phyloP scores from a whole-genome alignment of 805 yeast species.

The Metschnikowia gruessii region DNA sequence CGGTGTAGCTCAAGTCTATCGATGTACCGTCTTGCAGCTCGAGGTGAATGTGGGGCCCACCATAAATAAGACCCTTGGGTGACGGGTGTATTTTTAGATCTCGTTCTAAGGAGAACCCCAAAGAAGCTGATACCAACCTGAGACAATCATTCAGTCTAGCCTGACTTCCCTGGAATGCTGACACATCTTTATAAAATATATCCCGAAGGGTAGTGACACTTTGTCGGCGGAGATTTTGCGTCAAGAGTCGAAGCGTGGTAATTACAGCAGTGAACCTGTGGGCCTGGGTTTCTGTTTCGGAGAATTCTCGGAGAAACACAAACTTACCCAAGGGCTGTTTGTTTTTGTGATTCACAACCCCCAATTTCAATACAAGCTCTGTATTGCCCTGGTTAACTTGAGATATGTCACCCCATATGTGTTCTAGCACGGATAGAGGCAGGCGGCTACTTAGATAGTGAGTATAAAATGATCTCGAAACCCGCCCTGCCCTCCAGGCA shows the following conservation, averaged over 20 bases:
- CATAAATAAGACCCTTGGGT: constrained; percentile 18
- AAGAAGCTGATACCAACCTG: constrained; percentile 4
- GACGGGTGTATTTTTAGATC: constrained; percentile 14
- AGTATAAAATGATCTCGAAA: neutral
- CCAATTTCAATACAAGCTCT: constrained; percentile 1
- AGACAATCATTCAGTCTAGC: constrained; percentile 12
- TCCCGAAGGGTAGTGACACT: constrained; percentile 17
- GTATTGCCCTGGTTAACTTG: neutral
- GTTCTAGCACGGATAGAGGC: constrained; percentile 1
- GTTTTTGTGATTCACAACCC: neutral
- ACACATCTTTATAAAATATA: constrained; percentile 17
- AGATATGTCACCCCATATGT: neutral
- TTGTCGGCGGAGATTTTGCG: constrained; percentile 7
- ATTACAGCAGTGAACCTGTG: constrained; percentile 11
- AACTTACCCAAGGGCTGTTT: neutral
- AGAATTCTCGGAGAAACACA: constrained; percentile 9
- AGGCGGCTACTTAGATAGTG: neutral
- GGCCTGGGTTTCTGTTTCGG: constrained; percentile 12
- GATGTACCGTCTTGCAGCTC: neutral
- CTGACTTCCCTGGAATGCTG: constrained; percentile 17
- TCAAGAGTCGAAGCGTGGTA: constrained; percentile 9
- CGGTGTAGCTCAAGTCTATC: constrained; percentile 1
- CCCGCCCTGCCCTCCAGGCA: neutral
- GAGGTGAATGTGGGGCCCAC: constrained; percentile 10
- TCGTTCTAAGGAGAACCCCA: constrained; percentile 4